Conservation (phyloP, 768 basidiomycete species). For the Pleurotus salmoneostramineus region DNA sequence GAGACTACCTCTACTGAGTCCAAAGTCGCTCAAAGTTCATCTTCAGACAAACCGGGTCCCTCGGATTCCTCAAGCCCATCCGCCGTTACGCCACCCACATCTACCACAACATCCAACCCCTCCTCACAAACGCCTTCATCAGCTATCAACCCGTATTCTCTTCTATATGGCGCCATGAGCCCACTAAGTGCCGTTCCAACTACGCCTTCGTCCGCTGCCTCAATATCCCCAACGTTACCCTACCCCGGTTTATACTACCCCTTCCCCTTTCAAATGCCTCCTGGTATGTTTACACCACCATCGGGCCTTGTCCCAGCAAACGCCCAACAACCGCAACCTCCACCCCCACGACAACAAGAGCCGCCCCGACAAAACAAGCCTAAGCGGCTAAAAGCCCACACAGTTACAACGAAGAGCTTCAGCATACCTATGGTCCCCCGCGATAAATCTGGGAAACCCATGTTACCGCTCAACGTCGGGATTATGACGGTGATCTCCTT, state of each 20-base stretch:
- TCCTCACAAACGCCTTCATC: constrained; percentile 10
- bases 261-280: constrained; percentile 33
- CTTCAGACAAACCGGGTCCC: constrained; percentile 10
- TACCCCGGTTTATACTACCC: constrained; percentile 42
- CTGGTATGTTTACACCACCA: constrained; percentile 29
- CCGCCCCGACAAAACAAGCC: constrained; percentile 58
- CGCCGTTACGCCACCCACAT: constrained; percentile 1
- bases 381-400: constrained; percentile 77
- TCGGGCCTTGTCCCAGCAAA: constrained; percentile 22
- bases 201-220: constrained; percentile 33
- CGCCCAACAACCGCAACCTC: constrained; percentile 12
- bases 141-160: constrained; percentile 35
- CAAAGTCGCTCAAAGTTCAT: constrained; percentile 9
- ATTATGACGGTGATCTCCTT: constrained; percentile 81
- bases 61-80: constrained; percentile 6
- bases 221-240: constrained; percentile 29
- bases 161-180: constrained; percentile 26
- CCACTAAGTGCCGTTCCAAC: constrained; percentile 13
- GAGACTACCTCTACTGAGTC: neutral
- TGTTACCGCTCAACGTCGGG: constrained; percentile 78
- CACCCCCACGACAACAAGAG: constrained; percentile 22
- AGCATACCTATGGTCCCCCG: constrained; percentile 79
- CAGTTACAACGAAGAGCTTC: constrained; percentile 71
- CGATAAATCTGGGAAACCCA: constrained; percentile 64
- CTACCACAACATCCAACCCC: neutral